Conservation (phyloP, 495 filamentous ascomycete species). For the Cenococcum geophilum region DNA sequence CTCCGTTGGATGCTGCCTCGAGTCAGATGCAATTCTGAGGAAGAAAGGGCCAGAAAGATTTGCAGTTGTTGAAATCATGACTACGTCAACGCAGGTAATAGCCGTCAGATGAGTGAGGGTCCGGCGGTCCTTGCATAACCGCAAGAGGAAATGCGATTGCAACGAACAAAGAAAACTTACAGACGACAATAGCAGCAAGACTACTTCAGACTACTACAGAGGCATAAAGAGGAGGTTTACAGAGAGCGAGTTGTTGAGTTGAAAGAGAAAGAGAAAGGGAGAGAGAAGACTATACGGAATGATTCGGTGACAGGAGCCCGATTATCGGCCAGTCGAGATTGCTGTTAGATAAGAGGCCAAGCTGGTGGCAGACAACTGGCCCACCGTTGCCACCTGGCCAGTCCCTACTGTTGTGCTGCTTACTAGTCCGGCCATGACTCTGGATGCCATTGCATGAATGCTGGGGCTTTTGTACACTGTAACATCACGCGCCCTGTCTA, state of each 20-base stretch:
- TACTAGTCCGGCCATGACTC: neutral
- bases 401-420: neutral
- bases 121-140: neutral
- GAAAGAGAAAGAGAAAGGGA: neutral
- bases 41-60: conserved; percentile 6
- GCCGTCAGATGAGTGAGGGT: neutral
- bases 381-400: neutral
- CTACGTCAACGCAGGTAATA: neutral
- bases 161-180: neutral
- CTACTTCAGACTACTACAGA: neutral
- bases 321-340: conserved; percentile 22
- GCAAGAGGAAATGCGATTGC: neutral
- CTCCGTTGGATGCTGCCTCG: neutral
- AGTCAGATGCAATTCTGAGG: neutral
- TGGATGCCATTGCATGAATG: too few relatives aligned
- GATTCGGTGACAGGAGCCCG: conserved; percentile 22
- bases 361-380: neutral
- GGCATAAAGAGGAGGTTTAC: neutral
- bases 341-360: conserved; percentile 26
- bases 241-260: neutral
- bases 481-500: too few relatives aligned
- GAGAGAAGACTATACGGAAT: conserved; percentile 9
- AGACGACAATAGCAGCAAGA: neutral
- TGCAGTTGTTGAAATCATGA: neutral
- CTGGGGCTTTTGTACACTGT: too few relatives aligned